phyloP scores from a whole-genome alignment of 768 basidiomycete species.

The Russula emetica region DNA sequence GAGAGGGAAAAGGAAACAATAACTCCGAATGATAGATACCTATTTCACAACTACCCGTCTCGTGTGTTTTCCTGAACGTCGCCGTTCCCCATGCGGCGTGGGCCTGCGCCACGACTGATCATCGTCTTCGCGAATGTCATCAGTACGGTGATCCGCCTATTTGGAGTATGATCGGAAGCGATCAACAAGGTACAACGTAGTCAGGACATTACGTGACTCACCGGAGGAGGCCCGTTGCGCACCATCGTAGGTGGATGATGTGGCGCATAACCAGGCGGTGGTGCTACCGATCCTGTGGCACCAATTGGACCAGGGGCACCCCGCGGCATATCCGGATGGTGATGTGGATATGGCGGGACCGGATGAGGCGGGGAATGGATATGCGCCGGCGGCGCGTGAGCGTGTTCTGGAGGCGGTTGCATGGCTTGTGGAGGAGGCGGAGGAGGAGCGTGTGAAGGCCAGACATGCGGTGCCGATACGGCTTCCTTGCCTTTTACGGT shows the following conservation, averaged over 20 bases:
- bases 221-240: slow-evolving; percentile 22
- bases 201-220: slow-evolving; percentile 20
- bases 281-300: slow-evolving; percentile 30
- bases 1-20: not conserved
- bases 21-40: slow-evolving; percentile 17
- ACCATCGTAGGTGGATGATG: slow-evolving; percentile 19
- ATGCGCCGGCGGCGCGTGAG: slow-evolving; percentile 20
- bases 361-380: slow-evolving; percentile 28
- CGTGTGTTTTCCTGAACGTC: slow-evolving; percentile 78
- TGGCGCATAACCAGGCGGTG: slow-evolving; percentile 32
- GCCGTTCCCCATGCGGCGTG: slow-evolving; percentile 68
- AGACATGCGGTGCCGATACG: slow-evolving; percentile 9
- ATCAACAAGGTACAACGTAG: slow-evolving; percentile 19
- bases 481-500: slow-evolving; percentile 25
- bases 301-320: slow-evolving; percentile 27
- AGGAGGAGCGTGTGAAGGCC: slow-evolving; percentile 24
- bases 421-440: slow-evolving; percentile 31
- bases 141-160: slow-evolving; percentile 31
- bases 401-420: slow-evolving; percentile 25
- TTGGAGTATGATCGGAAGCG: slow-evolving; percentile 22
- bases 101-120: slow-evolving; percentile 64
- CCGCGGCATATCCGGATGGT: slow-evolving; percentile 35
- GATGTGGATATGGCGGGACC: slow-evolving; percentile 36
- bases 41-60: slow-evolving; percentile 52
- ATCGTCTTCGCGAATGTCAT: slow-evolving; percentile 58